Conservation (phyloP, 345 rosid species). For the Aurinia saxatilis region DNA sequence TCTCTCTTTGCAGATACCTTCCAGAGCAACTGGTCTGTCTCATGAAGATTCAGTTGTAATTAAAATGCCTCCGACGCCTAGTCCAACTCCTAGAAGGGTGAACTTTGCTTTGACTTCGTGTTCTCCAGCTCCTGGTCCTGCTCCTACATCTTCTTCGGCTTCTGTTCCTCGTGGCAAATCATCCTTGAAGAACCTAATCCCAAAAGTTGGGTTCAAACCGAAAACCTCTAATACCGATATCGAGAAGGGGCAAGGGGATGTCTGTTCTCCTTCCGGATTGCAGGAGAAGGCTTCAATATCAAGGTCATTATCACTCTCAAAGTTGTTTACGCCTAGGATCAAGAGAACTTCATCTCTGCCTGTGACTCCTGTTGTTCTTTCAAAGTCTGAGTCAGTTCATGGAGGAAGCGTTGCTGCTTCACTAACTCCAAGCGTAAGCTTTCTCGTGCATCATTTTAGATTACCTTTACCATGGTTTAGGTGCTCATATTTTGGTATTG, state of each 20-base stretch:
- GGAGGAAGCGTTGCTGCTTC: conserved; percentile 39
- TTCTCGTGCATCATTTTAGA: background rate
- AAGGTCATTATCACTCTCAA: conserved; percentile 72
- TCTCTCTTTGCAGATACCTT: conserved; percentile 76
- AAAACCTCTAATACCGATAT: conserved; percentile 45
- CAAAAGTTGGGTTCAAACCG: conserved; percentile 28
- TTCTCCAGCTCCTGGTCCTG: conserved; percentile 45
- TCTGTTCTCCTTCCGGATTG: conserved; percentile 24
- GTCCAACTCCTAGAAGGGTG: conserved; percentile 77
- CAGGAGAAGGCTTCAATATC: conserved; percentile 63
- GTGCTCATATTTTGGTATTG: conserved; percentile 23
- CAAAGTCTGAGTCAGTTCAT: conserved; percentile 39
- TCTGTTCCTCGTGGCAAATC: conserved; percentile 38
- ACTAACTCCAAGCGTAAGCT: conserved; percentile 50
- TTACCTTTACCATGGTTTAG: background rate
- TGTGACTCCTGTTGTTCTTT: conserved; percentile 37
- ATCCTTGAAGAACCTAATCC: conserved; percentile 47
- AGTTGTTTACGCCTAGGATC: conserved; percentile 77
- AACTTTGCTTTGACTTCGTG: conserved; percentile 60
- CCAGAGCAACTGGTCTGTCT: conserved; percentile 41
- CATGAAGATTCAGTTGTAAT: conserved; percentile 41
- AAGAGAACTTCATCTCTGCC: conserved; percentile 83
- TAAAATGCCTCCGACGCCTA: conserved; percentile 70
- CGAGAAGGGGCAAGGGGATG: conserved; percentile 45
- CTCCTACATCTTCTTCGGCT: conserved; percentile 40